Evolutionary conservation across 805 yeast species (phyloP).

Genomic region (Kodamaea kakaduensis): DNA sequence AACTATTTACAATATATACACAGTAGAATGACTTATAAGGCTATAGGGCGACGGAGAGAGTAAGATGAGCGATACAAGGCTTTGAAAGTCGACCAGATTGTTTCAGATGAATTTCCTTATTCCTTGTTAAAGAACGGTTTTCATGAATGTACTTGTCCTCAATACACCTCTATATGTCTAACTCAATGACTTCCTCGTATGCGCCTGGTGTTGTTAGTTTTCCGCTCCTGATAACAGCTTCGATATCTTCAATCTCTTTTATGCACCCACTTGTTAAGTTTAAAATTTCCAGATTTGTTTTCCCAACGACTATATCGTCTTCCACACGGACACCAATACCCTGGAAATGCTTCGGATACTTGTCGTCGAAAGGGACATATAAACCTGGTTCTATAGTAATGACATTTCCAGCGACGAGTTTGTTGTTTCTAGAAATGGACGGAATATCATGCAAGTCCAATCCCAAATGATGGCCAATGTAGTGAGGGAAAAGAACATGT

Average conservation of each 20-base stretch:
- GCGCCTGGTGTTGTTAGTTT: slow-evolving; percentile 44
- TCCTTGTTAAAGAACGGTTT: too few relatives aligned
- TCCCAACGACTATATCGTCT: slow-evolving; percentile 84
- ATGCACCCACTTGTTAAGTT: slow-evolving; percentile 76
- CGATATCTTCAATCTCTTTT: slow-evolving; percentile 82
- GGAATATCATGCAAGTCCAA: slow-evolving; percentile 87
- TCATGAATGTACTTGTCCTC: too few relatives aligned
- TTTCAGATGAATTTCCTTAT: too few relatives aligned
- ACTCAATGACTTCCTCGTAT: slow-evolving; percentile 31
- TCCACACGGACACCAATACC: slow-evolving; percentile 94
- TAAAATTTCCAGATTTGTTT: slow-evolving; percentile 43
- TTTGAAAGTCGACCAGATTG: too few relatives aligned
- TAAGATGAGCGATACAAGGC: too few relatives aligned
- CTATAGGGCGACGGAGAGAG: too few relatives aligned
- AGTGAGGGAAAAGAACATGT: slow-evolving; percentile 75
- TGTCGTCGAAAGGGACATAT: slow-evolving; percentile 70
- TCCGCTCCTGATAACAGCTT: slow-evolving; percentile 59
- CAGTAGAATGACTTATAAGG: too few relatives aligned
- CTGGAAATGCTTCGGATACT: slow-evolving; percentile 75
- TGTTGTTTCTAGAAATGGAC: slow-evolving; percentile 49
- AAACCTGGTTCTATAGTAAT: slow-evolving; percentile 95
- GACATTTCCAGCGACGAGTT: slow-evolving; percentile 67
- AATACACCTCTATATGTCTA: slow-evolving; percentile 3
- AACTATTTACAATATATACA: too few relatives aligned
- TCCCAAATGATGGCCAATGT: slow-evolving; percentile 93